Conservation (phyloP, 2,329 filamentous ascomycete species). For the Dactylonectria macrodidyma region DNA sequence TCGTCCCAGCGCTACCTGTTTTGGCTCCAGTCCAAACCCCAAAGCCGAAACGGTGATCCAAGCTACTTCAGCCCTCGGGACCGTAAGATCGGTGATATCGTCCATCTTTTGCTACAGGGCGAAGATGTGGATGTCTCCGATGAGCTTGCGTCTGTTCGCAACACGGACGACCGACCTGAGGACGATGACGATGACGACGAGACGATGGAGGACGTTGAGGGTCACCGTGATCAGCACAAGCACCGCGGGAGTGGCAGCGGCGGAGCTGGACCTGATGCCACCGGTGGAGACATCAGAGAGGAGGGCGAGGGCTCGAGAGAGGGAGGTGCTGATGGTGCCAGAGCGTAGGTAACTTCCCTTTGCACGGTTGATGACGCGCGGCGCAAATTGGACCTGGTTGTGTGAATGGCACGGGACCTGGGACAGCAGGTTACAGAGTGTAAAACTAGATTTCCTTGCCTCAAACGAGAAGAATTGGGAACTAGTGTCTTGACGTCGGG, state of each 20-base stretch:
- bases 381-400: constrained; percentile 43
- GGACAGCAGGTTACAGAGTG: constrained; percentile 47
- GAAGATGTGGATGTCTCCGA: constrained; percentile 86
- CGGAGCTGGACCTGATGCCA: constrained; percentile 88
- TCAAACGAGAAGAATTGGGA: constrained; percentile 48
- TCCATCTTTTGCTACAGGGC: constrained; percentile 87
- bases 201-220: constrained; percentile 74
- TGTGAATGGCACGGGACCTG: constrained; percentile 39
- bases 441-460: constrained; percentile 52
- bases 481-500: constrained; percentile 45
- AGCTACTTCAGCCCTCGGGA: constrained; percentile 89
- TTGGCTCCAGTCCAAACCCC: constrained; percentile 94
- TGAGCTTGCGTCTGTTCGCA: constrained; percentile 78
- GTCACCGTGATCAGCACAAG: constrained; percentile 71
- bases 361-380: constrained; percentile 47
- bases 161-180: constrained; percentile 63
- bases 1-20: constrained; percentile 94
- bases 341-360: constrained; percentile 90
- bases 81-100: constrained; percentile 88
- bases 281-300: constrained; percentile 90
- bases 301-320: constrained; percentile 91
- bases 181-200: constrained; percentile 78
- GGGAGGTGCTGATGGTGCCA: constrained; percentile 94
- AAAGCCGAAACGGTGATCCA: constrained; percentile 77
- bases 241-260: constrained; percentile 76